Base-by-base conservation (phyloP, 257 asterid species). In the Fraxinus cuspidata region DNA sequence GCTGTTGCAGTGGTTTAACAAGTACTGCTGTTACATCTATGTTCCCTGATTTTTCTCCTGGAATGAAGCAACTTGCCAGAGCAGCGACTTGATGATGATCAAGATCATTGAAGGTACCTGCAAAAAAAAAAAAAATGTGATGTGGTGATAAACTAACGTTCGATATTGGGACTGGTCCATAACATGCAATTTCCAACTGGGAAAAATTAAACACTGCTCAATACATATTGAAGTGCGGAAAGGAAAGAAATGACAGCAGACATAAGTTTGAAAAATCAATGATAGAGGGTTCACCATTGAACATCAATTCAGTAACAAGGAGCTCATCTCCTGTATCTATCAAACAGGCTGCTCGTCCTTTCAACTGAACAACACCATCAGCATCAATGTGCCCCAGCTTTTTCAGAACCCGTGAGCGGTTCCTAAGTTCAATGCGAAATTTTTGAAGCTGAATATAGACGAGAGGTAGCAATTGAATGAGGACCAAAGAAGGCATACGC, bases 301-400 rank as follows among this genome's bases (percentile, higher is more conserved):
- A 93, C 98, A 96, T 96, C 86, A 96, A 85, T 81, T 96, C 99
- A 12, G 98, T 96, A 72, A 92, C 98, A 68, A 96, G 97, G 76
- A 96, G 98, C 84, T 96, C 99, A 76, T 96, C 99, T 80, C 98
- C 99, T 53, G 99, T 96, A 84, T 96, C 99, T 81, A 96, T 92
- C 79, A 93, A 87, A 90, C 98, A 96, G 85, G 98, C 99, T 63
- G 99, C 99, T 32, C 99, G 89, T 70, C 98, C 99, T 82, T 96
- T 96, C 90, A 93, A 83, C 83, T 89, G 97, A 74, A 93, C 97
- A 40, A 96, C 90, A n/a, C 95, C 88, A 81, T 96, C 98, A 74
- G 85, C 79, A 83, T 92, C 99, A 79, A 96, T 90, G 82, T 96
- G 97, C 56, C 99, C 98, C 82, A 96, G 89, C 84, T 84, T 93